Evolutionary conservation across 495 filamentous ascomycete species (phyloP), one percentile per base, ranked within the genome.

Genomic region (Lasiosphaeriaceae sp.): DNA sequence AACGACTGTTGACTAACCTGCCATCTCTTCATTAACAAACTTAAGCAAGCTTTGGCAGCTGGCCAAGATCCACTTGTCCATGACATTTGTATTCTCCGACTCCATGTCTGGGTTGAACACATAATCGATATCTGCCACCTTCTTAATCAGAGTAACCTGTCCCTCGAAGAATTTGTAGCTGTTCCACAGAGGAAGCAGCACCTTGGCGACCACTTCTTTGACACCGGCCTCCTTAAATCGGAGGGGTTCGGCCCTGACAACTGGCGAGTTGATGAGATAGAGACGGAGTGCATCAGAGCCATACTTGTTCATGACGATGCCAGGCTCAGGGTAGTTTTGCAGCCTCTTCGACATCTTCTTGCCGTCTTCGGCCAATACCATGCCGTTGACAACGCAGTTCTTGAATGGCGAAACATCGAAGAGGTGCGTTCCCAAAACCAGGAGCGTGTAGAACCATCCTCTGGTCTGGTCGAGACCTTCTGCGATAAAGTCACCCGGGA

Each of bases 321-420:
- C 74, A 11, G 95, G 94, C 65, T 97, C 95, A 9, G 95, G 95
- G 68, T 97, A 98, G 71, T 98, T 98, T 78, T 97, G 94, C 39
- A 96, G 77, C 41, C 95, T 83, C 77, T 98, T 98, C 1, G 92
- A 97, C 94, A 98, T 98, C 78, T 98, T 98, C 78, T 96, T 97
- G 51, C 94, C 94, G 65, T 97, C 92, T 70, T 96, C 92, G 7
- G 70, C 94, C 29, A 98, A 79, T 1, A 98, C 94, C 53, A 98
- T 95, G 11, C 94, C 94, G 65, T 96, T 97, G 45, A 97, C 95
- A 12, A 97, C 89, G 65, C 92, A 96, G 69, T 97, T 97, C 75
- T 93, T 87, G 81, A 96, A 98, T 0, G 94, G 95, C 0, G 92
- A 84, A 17, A 83, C 81, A 19, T 89, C 90, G 63, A 95, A 97